Base-by-base conservation (phyloP, 2,329 filamentous ascomycete species). In the Aureobasidium sp. region DNA sequence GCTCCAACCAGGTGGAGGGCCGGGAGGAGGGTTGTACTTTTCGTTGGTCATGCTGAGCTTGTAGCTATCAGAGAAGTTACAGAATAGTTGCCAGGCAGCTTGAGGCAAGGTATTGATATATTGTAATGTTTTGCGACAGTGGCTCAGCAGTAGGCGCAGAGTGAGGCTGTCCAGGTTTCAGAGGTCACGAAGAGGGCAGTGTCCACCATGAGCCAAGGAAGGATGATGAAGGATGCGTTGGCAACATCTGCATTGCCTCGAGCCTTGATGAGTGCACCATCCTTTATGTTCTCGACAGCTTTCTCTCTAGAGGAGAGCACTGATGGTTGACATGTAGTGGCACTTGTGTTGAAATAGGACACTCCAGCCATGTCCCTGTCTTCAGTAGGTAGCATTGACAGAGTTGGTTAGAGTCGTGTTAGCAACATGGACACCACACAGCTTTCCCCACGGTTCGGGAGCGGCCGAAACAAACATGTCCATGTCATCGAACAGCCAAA, bases 1-100 rank as follows among this genome's bases (percentile, higher is more conserved):
- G 41, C 58, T 52, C 39, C 67, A 68, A n/a, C 67, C 64, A 25
- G 70, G 70, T 36, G 71, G 70, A 9, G 70, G 69, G 9, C 71
- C 71, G 1, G 68, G 66, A 36, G 72, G 71, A 25, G 72, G 70
- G 55, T 67, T 64, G 55, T 69, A 72, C 29, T 67, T 44, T 39
- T 73, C 68, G 12, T 56, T 56, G 52, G 42, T 44, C 61, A 62
- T 62, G 34, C 27, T 56, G 51, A 41, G 15, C 25, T 27, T 52
- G 12, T 5, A 39, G 22, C 6, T 52, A 12, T n/a, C 25, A 22
- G 17, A 12, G 29, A 11, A 34, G 9, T 22, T 11, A 20, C 17
- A 39, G 15, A 3, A 39, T 17, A 15, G 12, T 20, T 27, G 14
- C 20, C 39, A 39, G 34, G 20, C 2, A 27, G 22, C 11, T 17